Percentiles rank a stretch among this genome's conserved stretches.
phyloP scores from a whole-genome alignment of 164 flowering plant genomes.

The Saururus chinensis region DNA sequence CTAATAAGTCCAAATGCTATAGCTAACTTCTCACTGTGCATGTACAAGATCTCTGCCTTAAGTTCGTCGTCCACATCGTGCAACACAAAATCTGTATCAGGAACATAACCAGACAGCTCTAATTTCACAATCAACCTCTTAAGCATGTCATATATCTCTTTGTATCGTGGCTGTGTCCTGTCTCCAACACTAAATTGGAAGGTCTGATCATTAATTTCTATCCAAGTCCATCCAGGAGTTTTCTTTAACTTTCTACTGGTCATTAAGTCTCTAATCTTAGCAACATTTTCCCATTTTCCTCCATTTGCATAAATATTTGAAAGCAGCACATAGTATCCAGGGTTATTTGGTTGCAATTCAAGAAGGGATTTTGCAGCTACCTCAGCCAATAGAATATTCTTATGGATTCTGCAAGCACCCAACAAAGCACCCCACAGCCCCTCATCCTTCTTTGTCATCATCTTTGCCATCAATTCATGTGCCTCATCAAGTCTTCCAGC shows the following conservation, averaged over 20 bases:
- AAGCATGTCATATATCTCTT: conserved; percentile 31
- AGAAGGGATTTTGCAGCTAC: conserved; percentile 38
- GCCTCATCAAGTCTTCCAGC: conserved; percentile 52
- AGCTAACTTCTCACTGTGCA: conserved; percentile 50
- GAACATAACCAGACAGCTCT: conserved; percentile 47
- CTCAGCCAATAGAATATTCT: conserved; percentile 31
- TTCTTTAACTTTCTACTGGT: conserved; percentile 31
- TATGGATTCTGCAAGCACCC: conserved; percentile 48
- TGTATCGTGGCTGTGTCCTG: conserved; percentile 27
- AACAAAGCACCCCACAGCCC: conserved; percentile 46
- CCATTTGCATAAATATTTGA: conserved; percentile 54
- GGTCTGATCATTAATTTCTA: conserved; percentile 29
- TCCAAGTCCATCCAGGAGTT: conserved; percentile 51
- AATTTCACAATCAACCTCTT: conserved; percentile 22
- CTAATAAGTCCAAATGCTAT: conserved; percentile 41
- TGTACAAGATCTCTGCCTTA: conserved; percentile 26
- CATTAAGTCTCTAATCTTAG: conserved; percentile 35
- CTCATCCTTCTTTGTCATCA: conserved; percentile 32
- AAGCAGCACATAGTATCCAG: conserved; percentile 49
- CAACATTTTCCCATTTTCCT: conserved; percentile 49
- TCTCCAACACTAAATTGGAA: conserved; percentile 40
- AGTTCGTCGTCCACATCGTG: conserved; percentile 60
- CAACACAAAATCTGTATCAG: conserved; percentile 39
- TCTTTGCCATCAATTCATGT: conserved; percentile 23
- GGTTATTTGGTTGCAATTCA: conserved; percentile 33